Conservation (phyloP, 257 asterid genomes). For the Capsicum chinense region DNA sequence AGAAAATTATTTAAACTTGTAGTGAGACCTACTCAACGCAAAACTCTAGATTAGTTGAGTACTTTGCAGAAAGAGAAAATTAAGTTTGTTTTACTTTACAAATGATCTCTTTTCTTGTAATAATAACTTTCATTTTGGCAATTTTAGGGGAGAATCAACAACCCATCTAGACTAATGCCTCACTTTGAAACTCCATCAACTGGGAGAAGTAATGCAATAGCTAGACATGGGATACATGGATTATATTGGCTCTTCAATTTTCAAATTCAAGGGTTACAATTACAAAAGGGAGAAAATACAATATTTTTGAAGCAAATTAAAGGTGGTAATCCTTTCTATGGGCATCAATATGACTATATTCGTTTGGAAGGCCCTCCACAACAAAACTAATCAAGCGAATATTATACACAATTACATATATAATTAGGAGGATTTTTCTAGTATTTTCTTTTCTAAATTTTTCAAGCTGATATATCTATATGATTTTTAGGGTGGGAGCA, state of each 20-base stretch:
- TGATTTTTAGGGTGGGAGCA: too few relatives aligned
- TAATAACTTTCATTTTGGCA: not conserved
- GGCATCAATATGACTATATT: constrained; percentile 62
- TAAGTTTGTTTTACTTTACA: not conserved
- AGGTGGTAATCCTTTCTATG: constrained; percentile 31
- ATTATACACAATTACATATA: not conserved
- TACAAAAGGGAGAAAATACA: constrained; percentile 50
- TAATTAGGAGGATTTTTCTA: constrained; percentile 9
- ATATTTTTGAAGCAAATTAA: constrained; percentile 46
- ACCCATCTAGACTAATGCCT: constrained; percentile 25
- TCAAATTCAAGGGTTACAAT: constrained; percentile 30
- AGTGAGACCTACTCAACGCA: not conserved
- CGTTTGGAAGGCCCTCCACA: constrained; percentile 50
- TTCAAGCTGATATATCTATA: too few relatives aligned
- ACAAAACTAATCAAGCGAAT: not conserved
- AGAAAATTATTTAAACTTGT: too few relatives aligned
- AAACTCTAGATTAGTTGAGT: not conserved
- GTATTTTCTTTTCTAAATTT: not conserved
- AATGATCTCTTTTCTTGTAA: not conserved
- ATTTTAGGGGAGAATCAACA: constrained; percentile 53
- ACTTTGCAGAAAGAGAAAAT: not conserved
- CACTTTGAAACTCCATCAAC: constrained; percentile 44
- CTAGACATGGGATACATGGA: constrained; percentile 72
- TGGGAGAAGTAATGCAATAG: constrained; percentile 63
- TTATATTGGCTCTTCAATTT: constrained; percentile 44